Conservation (phyloP, 441 rosid genomes). For the Melastoma candidum region DNA sequence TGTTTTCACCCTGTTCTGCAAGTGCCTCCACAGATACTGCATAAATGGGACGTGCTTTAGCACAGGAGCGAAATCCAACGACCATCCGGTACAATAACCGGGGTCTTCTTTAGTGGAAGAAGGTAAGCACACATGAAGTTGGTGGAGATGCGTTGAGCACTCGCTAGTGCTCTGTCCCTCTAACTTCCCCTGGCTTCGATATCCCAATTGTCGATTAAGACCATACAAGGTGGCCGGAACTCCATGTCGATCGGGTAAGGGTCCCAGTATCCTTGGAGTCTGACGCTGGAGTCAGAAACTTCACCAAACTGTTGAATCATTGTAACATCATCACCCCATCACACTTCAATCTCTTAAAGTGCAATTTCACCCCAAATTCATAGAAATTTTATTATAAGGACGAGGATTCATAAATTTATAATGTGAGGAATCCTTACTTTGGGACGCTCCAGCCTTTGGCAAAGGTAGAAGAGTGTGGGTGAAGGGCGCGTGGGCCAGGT, state of each 20-base stretch:
- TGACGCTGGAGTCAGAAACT: conserved; percentile 78
- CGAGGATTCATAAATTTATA: too few relatives aligned
- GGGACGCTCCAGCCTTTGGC: conserved; percentile 98
- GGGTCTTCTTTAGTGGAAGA: conserved; percentile 69
- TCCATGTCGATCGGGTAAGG: conserved; percentile 99
- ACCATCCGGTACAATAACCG: conserved; percentile 82
- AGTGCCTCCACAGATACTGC: conserved; percentile 81
- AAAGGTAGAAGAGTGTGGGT: conserved; percentile 92
- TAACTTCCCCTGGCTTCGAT: conserved; percentile 90
- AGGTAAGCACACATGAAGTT: conserved; percentile 87
- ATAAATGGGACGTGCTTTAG: conserved; percentile 78
- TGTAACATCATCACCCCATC: not conserved
- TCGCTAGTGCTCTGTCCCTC: conserved; percentile 65
- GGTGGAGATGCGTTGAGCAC: conserved; percentile 87
- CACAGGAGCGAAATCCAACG: conserved; percentile 78
- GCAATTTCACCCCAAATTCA: not conserved
- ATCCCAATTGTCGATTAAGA: conserved; percentile 87
- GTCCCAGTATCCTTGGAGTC: conserved; percentile 95
- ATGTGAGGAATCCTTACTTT: not conserved
- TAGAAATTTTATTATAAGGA: not conserved
- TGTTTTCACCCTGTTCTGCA: conserved; percentile 73
- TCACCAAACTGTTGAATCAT: conserved; percentile 57
- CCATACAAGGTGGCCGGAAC: conserved; percentile 92
- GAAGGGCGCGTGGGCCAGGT: conserved; percentile 95
- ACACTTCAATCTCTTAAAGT: not conserved